Percentiles rank a stretch among this genome's conserved stretches.
Evolutionary conservation across 352 stramenopile genomes (phyloP).

Genomic region (Globisporangium uncinulatum): DNA sequence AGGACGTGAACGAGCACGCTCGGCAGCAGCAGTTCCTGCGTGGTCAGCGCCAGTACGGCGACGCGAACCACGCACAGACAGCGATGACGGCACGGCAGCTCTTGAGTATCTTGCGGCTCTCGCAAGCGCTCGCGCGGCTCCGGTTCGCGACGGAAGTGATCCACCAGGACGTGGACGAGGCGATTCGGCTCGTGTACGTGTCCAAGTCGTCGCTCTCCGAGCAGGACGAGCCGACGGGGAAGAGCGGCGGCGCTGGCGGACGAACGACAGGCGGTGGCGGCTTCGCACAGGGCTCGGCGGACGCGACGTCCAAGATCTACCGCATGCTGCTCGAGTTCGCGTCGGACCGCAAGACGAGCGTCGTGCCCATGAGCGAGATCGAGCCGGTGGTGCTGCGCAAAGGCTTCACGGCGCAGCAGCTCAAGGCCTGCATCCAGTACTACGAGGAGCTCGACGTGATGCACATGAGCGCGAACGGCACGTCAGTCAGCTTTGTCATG

Average conservation of each 20-base stretch:
- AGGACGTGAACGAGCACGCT: conserved; percentile 84
- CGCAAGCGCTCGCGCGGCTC: conserved; percentile 94
- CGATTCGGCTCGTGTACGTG: conserved; percentile 95
- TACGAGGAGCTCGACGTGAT: conserved; percentile 90
- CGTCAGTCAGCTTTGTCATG: conserved; percentile 69
- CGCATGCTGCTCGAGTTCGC: conserved; percentile 94
- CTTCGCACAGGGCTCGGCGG: conserved; percentile 42
- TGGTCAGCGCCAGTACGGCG: conserved; percentile 23
- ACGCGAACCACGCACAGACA: conserved; percentile 90
- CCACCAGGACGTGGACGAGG: conserved; percentile 97
- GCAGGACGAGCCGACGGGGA: conserved; percentile 61
- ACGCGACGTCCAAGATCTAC: conserved; percentile 95
- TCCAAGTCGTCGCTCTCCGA: conserved; percentile 95
- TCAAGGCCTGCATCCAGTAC: conserved; percentile 92
- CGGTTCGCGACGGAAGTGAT: conserved; percentile 95
- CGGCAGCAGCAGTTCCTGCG: conserved; percentile 57
- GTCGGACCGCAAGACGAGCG: conserved; percentile 54
- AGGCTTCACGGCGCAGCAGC: conserved; percentile 94
- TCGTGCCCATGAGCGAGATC: conserved; percentile 82
- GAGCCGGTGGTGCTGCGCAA: conserved; percentile 95
- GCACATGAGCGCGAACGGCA: conserved; percentile 73
- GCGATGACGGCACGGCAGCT: conserved; percentile 98
- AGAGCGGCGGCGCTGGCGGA: conserved; percentile 14
- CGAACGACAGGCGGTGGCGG: conserved; percentile 9
- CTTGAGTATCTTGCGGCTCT: conserved; percentile 97